Evolutionary conservation across 139 green algal species (phyloP), one percentile per base, ranked within the genome.

Genomic region (Eudorina sp.): DNA sequence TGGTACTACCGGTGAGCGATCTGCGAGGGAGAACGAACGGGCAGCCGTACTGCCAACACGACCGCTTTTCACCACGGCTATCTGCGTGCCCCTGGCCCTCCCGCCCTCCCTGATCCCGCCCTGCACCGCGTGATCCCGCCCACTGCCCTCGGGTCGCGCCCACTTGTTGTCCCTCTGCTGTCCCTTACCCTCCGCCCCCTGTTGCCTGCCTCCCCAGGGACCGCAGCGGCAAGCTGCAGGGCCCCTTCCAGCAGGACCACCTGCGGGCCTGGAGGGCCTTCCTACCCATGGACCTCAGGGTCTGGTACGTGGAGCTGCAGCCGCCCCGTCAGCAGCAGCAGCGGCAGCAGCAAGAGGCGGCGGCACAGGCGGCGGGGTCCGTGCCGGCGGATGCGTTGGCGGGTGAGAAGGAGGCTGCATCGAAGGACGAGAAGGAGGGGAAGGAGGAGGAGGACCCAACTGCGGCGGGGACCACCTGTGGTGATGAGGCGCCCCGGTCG

Each of bases 221-320:
- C 38, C 87, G 88, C 4, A 79, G 70, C n/a, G 86, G 89, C 25
- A 23, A 21, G 34, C 46, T 92, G 73, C 90, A 93, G 18, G 93
- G 93, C 8, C 93, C 93, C 19, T 95, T 95, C 70, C 80, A 29
- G 0, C 8, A 72, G 19, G 76, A 94, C 43, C 81, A 91, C 77
- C 80, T 95, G 53, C 72, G 31, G 27, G 88, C 64, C 2, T 95
- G 93, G 93, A 78, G 93, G 11, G 40, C 77, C n/a, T 89, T 83
- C 53, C 74, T 95, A n/a, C 92, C 93, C 23, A 95, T 95, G 92
- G 89, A 95, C 86, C 74, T 95, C 43, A 36, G 58, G 2, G 79
- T 95, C 45, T 90, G 89, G 72, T 53, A 82, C 53, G 58, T 83
- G 48, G 77, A 85, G 84, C 72, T 75, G 45, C 25, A 55, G n/a